Base-by-base conservation (phyloP, 139 green algal species). In the Pseudopediastrum boryanum region DNA sequence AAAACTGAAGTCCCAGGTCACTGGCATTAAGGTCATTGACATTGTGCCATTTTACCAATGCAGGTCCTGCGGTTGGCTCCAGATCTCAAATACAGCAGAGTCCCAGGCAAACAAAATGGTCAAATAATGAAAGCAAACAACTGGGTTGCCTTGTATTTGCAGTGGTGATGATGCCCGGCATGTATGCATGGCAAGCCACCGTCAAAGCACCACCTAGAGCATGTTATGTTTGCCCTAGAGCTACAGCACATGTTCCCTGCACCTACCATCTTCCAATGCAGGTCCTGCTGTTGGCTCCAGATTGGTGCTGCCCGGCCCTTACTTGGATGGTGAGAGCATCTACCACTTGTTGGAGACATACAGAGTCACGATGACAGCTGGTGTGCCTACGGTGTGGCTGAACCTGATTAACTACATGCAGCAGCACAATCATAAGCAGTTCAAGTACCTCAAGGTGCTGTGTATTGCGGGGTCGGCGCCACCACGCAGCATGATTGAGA, bases 341-440 rank as follows among this genome's bases (percentile, higher is more conserved):
- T 86, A 88, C 73, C 43, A 79, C 4, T 58, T 96, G 10, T 83
- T 95, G 79, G 79, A 92, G 48, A 73, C 52, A 4, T 76, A 87
- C 41, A 41, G 65, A 12, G 81, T 89, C 16, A 92, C 84, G 0
- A 43, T 87, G 21, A 91, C 78, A n/a, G 54, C 67, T 61, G 81
- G 80, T 85, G 91, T 96, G 50, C 93, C 93, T 35, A 95, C 93
- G 16, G 87, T 97, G 29, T 96, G 87, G 79, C 72, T 91, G 48
- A 81, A 76, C 3, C 85, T 95, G 71, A 67, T 90, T 68, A 46
- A 82, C 0, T 78, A 94, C 85, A 81, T 93, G 73, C 77, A 89
- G 44, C 52, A 74, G 48, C 69, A 78, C 33, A 72, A 75, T 8
- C 64, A 83, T 8, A 46, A 13, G 1, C n/a, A n/a, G n/a, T 86